phyloP scores from a whole-genome alignment of 208 protist species.

The Leishmania gerbilli region DNA sequence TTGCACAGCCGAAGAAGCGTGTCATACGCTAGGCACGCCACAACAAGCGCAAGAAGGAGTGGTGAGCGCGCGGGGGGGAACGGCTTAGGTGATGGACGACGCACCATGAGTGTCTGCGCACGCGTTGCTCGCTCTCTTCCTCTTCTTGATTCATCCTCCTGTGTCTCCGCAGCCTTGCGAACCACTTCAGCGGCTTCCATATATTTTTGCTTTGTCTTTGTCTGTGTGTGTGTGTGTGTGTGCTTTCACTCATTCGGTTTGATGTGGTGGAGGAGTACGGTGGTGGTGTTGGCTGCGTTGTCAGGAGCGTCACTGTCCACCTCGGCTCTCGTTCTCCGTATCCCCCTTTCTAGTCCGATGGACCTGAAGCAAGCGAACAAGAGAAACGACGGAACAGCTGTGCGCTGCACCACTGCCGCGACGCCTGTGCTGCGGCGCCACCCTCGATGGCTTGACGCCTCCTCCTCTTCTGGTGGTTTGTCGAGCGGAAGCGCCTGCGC shows the following conservation, averaged over 20 bases:
- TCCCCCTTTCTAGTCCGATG: not conserved
- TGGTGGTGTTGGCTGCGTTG: not conserved
- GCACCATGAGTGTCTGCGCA: not conserved
- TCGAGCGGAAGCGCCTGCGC: not conserved
- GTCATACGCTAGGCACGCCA: not conserved
- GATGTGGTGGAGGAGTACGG: not conserved
- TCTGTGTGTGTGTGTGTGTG: not conserved
- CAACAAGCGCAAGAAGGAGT: not conserved
- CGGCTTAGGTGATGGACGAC: not conserved
- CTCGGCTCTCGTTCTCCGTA: not conserved
- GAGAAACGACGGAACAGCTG: not conserved
- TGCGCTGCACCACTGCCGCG: not conserved
- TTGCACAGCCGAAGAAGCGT: slow-evolving; percentile 3
- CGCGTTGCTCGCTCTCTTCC: not conserved
- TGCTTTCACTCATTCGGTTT: not conserved
- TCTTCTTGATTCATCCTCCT: not conserved
- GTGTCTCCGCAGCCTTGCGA: not conserved
- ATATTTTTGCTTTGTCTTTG: not conserved
- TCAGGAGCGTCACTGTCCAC: not conserved
- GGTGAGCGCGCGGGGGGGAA: not conserved
- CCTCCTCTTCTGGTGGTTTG: not conserved
- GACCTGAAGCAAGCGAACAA: not conserved
- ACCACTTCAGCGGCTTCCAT: not conserved
- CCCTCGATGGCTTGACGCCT: too few species aligned
- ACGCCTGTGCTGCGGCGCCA: not conserved